Conservation (phyloP, 1,284 basidiomycete genomes). For the Cryptococcus hybrid region DNA sequence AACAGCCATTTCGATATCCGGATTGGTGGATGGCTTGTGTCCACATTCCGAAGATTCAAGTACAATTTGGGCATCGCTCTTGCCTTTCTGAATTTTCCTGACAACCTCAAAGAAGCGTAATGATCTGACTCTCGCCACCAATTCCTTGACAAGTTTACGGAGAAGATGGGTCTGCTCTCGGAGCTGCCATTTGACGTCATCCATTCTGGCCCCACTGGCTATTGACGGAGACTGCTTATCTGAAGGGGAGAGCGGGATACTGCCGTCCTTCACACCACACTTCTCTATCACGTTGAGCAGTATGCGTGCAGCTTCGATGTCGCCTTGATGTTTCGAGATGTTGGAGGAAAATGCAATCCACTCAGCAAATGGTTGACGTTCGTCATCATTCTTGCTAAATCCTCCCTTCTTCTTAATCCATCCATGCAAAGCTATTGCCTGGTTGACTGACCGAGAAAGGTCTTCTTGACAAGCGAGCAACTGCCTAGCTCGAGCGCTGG, state of each 20-base stretch:
- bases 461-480: slow-evolving; percentile 75
- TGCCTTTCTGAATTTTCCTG: slow-evolving; percentile 77
- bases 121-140: slow-evolving; percentile 82
- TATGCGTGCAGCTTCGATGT: slow-evolving; percentile 54
- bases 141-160: slow-evolving; percentile 76
- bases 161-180: slow-evolving; percentile 84
- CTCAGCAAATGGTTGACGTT: slow-evolving; percentile 38
- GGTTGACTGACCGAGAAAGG: slow-evolving; percentile 63
- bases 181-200: slow-evolving; percentile 71
- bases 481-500: slow-evolving; percentile 74
- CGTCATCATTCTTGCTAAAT: slow-evolving; percentile 20
- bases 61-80: slow-evolving; percentile 51
- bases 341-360: slow-evolving; percentile 33
- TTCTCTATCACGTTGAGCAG: slow-evolving; percentile 49
- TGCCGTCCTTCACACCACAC: slow-evolving; percentile 27
- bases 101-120: slow-evolving; percentile 87
- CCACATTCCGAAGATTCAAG: slow-evolving; percentile 30
- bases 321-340: slow-evolving; percentile 57
- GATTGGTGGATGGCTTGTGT: slow-evolving; percentile 52
- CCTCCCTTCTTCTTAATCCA: slow-evolving; percentile 30
- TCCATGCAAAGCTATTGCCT: slow-evolving; percentile 57
- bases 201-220: slow-evolving; percentile 29
- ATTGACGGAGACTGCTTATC: slow-evolving; percentile 29
- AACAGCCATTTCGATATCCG: slow-evolving; percentile 70
- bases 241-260: slow-evolving; percentile 42